These are phyloP conservation scores for Ascoidea tarda DNA, from an alignment of 805 yeast species.

Conservation along the genomic window DNA sequence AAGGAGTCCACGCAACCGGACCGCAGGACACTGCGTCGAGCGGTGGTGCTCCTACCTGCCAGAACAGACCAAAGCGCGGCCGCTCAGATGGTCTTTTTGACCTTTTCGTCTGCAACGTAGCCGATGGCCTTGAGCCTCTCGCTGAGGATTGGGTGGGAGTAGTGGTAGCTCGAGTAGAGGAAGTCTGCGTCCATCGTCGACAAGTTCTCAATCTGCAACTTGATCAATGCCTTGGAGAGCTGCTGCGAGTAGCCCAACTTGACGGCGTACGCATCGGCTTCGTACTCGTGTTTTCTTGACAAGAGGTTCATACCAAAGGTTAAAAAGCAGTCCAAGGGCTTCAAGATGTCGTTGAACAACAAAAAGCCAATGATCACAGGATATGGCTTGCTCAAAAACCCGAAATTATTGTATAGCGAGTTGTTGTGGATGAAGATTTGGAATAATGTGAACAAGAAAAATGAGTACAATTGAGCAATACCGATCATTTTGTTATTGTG, in stretches of 20 bases:
- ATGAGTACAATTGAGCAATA: constrained; percentile 49
- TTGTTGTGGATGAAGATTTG: constrained; percentile 68
- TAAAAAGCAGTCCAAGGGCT: constrained; percentile 61
- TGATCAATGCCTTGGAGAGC: constrained; percentile 52
- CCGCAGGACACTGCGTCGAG: too few relatives aligned
- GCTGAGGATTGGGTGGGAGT: constrained; percentile 83
- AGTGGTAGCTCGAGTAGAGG: constrained; percentile 77
- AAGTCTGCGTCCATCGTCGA: constrained; percentile 82
- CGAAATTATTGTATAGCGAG: constrained; percentile 68
- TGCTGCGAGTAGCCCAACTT: constrained; percentile 55
- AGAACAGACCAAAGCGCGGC: too few relatives aligned
- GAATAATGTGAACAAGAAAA: constrained; percentile 56
- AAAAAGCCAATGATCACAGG: constrained; percentile 77
- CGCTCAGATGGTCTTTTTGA: too few relatives aligned
- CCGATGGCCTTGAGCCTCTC: constrained; percentile 78
- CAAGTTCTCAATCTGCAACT: constrained; percentile 67
- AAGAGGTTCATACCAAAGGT: constrained; percentile 54
- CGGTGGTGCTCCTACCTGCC: too few relatives aligned
- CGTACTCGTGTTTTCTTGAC: constrained; percentile 80
- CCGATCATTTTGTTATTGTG: constrained; percentile 72
- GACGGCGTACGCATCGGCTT: constrained; percentile 84
- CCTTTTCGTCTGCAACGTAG: constrained; percentile 9
- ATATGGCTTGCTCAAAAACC: constrained; percentile 39
- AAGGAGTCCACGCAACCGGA: too few relatives aligned
- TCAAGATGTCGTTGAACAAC: constrained; percentile 62